Evolutionary conservation across 257 asterid species (phyloP), one percentile per base, ranked within the genome.

Genomic region (Nicotiana knightiana): DNA sequence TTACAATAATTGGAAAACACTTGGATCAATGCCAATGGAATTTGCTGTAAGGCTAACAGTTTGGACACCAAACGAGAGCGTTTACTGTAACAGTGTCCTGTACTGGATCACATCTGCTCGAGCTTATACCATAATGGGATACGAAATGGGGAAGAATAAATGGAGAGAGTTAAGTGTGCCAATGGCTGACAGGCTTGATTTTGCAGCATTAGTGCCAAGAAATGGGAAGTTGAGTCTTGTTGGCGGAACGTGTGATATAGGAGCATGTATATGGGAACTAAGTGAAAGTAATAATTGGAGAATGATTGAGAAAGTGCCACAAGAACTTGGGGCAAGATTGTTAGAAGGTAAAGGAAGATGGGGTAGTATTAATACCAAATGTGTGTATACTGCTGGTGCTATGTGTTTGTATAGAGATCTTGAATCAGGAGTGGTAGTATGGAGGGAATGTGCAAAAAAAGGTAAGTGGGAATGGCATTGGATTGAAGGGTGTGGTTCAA

Each of bases 71-170:
- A 89, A 84, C 28, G 97, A 92, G 61, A 85, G 98, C n/a, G 97
- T 91, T 21, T 82, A 62, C 79, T 87, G 87, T 6, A 66, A 86
- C 4, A 97, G 98, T 28, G 17, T 84, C 13, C 84, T 93, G 0
- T 93, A 95, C 24, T 95, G 98, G 99, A 89, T 93, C 88, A 95
- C 97, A 0, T 93, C 97, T 0, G 97, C 98, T 3, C 84, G 98
- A 39, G 98, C 91, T 3, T 93, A 92, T 82, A 91, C 93, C 68
- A 86, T 93, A 67, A 88, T 93, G 92, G 95, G 94, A 30, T 88
- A 89, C 51, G 91, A 89, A 48, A 84, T 93, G n/a, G 67, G 15
- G 51, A 84, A 90, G 0, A 86, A 85, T 33, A 81, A 32, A 9
- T 93, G 99, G 98, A 84, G 86, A 77, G 97, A 91, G 65, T 10